Percentiles rank a stretch among this genome's conserved stretches.
Conservation (phyloP, 345 rosid species). For the Citrus reticulata region DNA sequence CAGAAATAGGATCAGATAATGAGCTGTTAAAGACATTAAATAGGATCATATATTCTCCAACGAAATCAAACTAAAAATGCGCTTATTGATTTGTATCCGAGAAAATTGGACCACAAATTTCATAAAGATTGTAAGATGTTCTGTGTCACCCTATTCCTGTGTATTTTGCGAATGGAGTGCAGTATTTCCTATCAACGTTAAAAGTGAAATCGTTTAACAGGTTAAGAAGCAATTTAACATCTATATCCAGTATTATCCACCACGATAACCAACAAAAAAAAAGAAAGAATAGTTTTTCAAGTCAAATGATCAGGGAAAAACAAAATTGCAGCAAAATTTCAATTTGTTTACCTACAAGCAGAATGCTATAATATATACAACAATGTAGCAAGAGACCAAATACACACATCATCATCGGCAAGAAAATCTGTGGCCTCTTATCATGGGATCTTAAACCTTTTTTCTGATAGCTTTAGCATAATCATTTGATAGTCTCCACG, state of each 20-base stretch:
- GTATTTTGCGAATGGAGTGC: background rate
- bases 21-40: no score
- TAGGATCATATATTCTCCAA: no score
- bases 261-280: no score
- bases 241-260: no score
- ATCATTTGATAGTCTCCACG: conserved; percentile 14
- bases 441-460: background rate
- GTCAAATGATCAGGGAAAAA: no score
- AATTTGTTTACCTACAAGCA: background rate
- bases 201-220: no score
- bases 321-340: background rate
- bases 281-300: no score
- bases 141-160: no score
- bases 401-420: background rate
- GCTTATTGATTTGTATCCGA: background rate
- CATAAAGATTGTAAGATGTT: no score
- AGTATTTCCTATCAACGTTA: background rate
- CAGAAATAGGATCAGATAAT: no score
- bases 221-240: no score
- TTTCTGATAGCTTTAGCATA: conserved; percentile 10
- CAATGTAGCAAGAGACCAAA: background rate
- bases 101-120: background rate
- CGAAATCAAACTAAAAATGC: no score
- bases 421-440: background rate
- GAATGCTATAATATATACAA: background rate